Percentiles rank a stretch among this genome's conserved stretches.
phyloP scores from a whole-genome alignment of 768 basidiomycete genomes.

The Calocybe cyanea region DNA sequence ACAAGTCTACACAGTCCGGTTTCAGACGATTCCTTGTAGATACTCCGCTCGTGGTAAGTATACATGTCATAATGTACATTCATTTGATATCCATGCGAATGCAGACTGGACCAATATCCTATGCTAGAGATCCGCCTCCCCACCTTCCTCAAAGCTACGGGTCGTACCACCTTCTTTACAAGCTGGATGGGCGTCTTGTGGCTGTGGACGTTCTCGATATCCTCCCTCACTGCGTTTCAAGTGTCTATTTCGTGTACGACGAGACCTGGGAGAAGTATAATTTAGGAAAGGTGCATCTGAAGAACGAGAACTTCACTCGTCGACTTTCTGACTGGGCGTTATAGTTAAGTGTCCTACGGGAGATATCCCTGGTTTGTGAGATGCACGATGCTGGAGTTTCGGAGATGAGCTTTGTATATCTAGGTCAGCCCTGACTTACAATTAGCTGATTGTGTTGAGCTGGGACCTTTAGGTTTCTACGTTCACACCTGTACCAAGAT shows the following conservation, averaged over 20 bases:
- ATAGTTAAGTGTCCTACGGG: slow-evolving; percentile 82
- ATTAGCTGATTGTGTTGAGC: background rate
- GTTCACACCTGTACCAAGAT: slow-evolving; percentile 92
- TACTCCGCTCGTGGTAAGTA: slow-evolving; percentile 63
- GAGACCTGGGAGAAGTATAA: slow-evolving; percentile 63
- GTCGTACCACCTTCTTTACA: slow-evolving; percentile 90
- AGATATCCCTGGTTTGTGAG: slow-evolving; percentile 70
- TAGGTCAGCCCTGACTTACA: slow-evolving; percentile 57
- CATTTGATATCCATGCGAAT: background rate
- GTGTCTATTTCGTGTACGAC: slow-evolving; percentile 88
- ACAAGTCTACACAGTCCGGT: slow-evolving; percentile 45
- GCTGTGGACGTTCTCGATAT: slow-evolving; percentile 91
- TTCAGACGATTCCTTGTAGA: slow-evolving; percentile 80
- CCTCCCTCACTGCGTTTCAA: slow-evolving; percentile 79
- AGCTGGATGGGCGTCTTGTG: slow-evolving; percentile 75
- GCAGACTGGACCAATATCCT: slow-evolving; percentile 63
- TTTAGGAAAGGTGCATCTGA: slow-evolving; percentile 63
- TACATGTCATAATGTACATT: background rate
- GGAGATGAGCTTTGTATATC: slow-evolving; percentile 69
- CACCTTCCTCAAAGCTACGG: slow-evolving; percentile 80
- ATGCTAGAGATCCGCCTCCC: slow-evolving; percentile 39
- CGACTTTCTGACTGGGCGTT: background rate
- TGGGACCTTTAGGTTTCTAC: slow-evolving; percentile 69
- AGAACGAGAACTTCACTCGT: background rate
- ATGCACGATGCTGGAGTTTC: slow-evolving; percentile 66